Evolutionary conservation across 805 yeast species (phyloP), one percentile per base, ranked within the genome.

Genomic region (Wickerhamomyces queroliae): DNA sequence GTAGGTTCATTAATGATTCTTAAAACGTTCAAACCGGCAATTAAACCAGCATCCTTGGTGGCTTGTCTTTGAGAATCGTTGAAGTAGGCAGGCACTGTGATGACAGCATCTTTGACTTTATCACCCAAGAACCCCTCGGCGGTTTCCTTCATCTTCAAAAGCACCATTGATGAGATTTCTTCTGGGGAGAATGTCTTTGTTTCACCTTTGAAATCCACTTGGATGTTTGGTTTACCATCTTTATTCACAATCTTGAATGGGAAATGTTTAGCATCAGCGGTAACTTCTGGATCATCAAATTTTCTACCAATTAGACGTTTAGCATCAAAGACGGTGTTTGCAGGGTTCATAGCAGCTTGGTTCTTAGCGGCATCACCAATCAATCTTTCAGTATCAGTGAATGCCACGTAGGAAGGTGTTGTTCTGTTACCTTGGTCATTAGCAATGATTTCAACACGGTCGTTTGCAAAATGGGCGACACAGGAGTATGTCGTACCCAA

Each of bases 401-500:
- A 90, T 38, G 95, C 96, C 47, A 91, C 97, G 63, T 85, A 90
- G 26, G 97, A 89, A 27, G 97, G 97, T 16, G 97, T 90, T 47
- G 95, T 91, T 75, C 97, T 85, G 77, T 91, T 90, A 74, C 98
- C 98, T 72, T 91, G 97, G 66, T 90, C 96, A 62, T 90, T 90
- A 56, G 97, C 96, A 58, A 90, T 80, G 60, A 90, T 90, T 61
- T 91, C 97, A 44, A 90, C 97, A 56, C 95, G 74, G 61, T 86
- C 95, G 56, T 84, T 83, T 37, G 82, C 64, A 64, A 76, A 80
- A 66, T 78, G 89, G 58, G 96, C 98, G 46, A 91, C 98, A 79
- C 97, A 90, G 11, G 96, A 90, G 77, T 90, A 90, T 6, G 98
- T 90, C 49, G 98, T 90, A 63, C 97, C 96, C 73, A 89, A 83